Conservation (phyloP, 345 rosid genomes). For the Bruguiera parviflora region DNA sequence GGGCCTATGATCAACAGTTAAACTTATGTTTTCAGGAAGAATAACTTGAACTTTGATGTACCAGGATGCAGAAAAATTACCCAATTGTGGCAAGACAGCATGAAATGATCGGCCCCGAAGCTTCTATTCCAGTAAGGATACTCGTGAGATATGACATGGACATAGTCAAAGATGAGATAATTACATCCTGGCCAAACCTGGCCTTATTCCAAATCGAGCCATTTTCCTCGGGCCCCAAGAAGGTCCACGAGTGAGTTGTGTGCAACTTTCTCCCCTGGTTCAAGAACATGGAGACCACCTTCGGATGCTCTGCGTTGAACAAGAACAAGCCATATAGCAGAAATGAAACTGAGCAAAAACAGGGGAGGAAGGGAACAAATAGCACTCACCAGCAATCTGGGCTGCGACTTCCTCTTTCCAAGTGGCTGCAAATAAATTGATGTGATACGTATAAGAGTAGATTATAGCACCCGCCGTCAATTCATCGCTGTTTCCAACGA, state of each 20-base stretch:
- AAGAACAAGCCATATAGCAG: neutral
- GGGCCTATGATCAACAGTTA: conserved; percentile 7
- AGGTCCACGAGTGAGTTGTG: conserved; percentile 66
- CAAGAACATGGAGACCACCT: conserved; percentile 49
- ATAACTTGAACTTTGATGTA: neutral
- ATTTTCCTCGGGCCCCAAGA: conserved; percentile 35
- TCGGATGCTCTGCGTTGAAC: conserved; percentile 46
- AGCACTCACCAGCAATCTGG: conserved; percentile 25
- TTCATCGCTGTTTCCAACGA: conserved; percentile 11
- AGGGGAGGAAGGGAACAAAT: neutral
- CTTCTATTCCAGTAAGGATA: conserved; percentile 23
- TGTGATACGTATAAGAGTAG: conserved; percentile 30
- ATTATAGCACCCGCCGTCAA: conserved; percentile 19
- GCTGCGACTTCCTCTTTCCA: conserved; percentile 29
- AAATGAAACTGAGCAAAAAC: neutral
- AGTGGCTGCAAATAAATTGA: conserved; percentile 36
- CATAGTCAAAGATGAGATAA: conserved; percentile 33
- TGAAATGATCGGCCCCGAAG: conserved; percentile 31
- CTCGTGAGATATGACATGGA: conserved; percentile 12
- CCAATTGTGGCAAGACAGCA: conserved; percentile 33
- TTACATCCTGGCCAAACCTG: conserved; percentile 36
- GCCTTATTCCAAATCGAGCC: conserved; percentile 34
- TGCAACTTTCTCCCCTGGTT: conserved; percentile 47
- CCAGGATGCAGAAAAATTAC: neutral
- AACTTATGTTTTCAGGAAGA: too few species aligned